phyloP scores from a whole-genome alignment of 768 basidiomycete species.

The Holtermanniella nyarrowii region DNA sequence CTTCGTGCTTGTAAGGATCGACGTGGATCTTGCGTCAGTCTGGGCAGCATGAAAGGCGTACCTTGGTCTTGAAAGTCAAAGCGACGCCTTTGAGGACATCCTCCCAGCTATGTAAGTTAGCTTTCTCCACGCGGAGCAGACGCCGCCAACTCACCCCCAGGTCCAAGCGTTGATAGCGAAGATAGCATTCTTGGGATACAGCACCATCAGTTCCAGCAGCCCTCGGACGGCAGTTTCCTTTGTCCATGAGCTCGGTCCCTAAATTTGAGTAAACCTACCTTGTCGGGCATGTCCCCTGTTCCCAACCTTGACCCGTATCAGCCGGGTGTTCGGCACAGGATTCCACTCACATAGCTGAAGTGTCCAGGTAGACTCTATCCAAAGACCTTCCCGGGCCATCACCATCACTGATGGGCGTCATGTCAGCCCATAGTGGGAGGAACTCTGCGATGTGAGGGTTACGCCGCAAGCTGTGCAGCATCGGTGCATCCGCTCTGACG shows the following conservation, averaged over 20 bases:
- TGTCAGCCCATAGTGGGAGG: conserved; percentile 41
- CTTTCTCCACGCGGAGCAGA: background rate
- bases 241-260: background rate
- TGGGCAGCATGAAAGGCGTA: conserved; percentile 30
- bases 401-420: background rate
- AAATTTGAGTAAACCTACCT: conserved; percentile 13
- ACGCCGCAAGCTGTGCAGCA: conserved; percentile 55
- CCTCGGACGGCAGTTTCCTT: conserved; percentile 60
- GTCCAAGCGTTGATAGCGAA: conserved; percentile 95
- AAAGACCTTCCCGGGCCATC: conserved; percentile 41
- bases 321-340: background rate
- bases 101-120: conserved; percentile 51
- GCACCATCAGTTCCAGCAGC: conserved; percentile 57
- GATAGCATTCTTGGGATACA: conserved; percentile 55
- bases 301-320: conserved; percentile 23
- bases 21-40: conserved; percentile 60
- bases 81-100: conserved; percentile 71
- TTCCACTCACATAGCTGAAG: conserved; percentile 44
- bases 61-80: conserved; percentile 55
- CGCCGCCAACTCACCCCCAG: conserved; percentile 52
- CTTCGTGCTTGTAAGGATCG: conserved; percentile 71
- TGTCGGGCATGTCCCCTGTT: conserved; percentile 39
- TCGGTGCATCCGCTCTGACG: conserved; percentile 75
- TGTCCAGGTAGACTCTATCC: conserved; percentile 75
- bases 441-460: conserved; percentile 69